These are phyloP conservation scores for Picochlorum sp. DNA, from an alignment of 139 green algal genomes.

Conservation along the genomic window DNA sequence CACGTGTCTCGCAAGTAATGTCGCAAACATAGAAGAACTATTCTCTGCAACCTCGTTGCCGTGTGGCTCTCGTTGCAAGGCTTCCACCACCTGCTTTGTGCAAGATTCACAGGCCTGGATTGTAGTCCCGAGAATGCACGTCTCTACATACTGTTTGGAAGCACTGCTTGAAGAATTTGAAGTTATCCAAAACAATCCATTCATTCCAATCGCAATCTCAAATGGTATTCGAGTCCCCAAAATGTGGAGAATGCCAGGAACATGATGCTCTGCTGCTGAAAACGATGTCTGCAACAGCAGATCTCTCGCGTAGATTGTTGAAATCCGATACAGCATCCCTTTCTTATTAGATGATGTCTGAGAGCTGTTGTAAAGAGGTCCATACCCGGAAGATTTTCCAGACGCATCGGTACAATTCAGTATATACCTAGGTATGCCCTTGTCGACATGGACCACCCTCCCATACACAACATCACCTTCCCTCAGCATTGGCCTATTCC, in stretches of 20 bases:
- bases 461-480: slow-evolving; percentile 68
- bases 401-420: slow-evolving; percentile 57
- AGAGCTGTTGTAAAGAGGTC: slow-evolving; percentile 30
- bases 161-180: background rate
- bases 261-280: background rate
- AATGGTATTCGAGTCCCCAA: slow-evolving; percentile 50
- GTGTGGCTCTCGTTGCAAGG: no score
- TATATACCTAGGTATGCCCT: slow-evolving; percentile 50
- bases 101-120: background rate
- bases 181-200: slow-evolving; percentile 59
- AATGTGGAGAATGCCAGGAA: slow-evolving; percentile 35
- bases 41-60: no score
- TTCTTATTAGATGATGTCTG: slow-evolving; percentile 22
- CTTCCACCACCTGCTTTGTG: background rate
- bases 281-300: slow-evolving; percentile 25
- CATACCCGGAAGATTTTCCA: slow-evolving; percentile 55
- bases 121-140: background rate
- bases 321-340: slow-evolving; percentile 33
- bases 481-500: slow-evolving; percentile 68
- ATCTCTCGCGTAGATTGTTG: slow-evolving; percentile 23
- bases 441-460: slow-evolving; percentile 47
- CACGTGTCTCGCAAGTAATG: no score
- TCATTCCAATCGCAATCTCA: slow-evolving; percentile 69
- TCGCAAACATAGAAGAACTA: no score
- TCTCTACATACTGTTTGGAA: background rate